Base-by-base conservation (phyloP, 1,284 basidiomycete genomes). In the Phaffia rhodozyma region DNA sequence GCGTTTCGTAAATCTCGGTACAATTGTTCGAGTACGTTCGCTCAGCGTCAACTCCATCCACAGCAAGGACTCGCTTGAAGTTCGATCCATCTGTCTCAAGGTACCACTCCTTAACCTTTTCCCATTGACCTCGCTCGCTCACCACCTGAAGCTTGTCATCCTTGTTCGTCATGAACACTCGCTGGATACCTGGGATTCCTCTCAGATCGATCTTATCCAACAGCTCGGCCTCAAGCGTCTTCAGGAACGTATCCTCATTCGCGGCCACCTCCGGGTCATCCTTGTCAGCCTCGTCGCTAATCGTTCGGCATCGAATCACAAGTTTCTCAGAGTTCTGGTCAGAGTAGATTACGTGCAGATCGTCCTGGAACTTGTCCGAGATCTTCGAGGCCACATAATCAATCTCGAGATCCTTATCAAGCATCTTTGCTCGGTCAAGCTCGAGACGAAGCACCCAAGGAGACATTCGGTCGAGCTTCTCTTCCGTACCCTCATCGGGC, bases 251-350 rank as follows among this genome's bases (percentile, higher is more conserved):
- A 71, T 98, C 94, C 76, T 98, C 94, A 73, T 97, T 92, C 53
- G 90, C 81, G 3, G 80, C 83, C 71, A 83, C 76, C 48, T 84
- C 87, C 66, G 90, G 87, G 25, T 92, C 90, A 23, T 94, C 91
- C 75, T 97, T 94, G 72, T 94, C 91, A 34, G 83, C 82, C 57
- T 88, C 86, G 59, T 90, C 88, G 66, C 93, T 80, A 21, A 97
- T 88, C 29, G 78, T 76, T 78, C 96, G 89, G 76, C 96, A 94
- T 67, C 96, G 94, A 72, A 99, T 88, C 70, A 98, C 85, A 21
- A 98, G 84, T 79, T 97, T 94, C 75, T 96, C 91, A 3, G 93
- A 90, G 76, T 97, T 97, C 77, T 98, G 96, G 81, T 98, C 94
- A 68, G 89, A 94, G 85, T 91, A 97, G 72, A 97, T 97, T 73